Evolutionary conservation across 2,329 filamentous ascomycete species (phyloP), one percentile per base, ranked within the genome.

Genomic region (Fusarium virguliforme): DNA sequence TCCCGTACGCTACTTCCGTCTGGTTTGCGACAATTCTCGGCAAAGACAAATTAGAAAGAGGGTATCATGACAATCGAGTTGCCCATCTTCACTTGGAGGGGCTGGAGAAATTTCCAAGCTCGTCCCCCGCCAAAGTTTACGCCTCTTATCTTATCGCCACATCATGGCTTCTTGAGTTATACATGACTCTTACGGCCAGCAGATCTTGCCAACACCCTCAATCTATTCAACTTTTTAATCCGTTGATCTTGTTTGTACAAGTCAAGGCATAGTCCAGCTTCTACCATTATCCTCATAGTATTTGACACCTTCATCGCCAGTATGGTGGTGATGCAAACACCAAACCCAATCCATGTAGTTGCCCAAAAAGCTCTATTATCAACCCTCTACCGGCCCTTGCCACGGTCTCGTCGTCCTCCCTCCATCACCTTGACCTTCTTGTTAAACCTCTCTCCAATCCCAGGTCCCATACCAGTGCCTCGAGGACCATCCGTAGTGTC

Each of bases 381-480:
- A 43, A 24, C 9, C 46, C 15, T 71, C 68, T 78, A 83, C 74
- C 81, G 78, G 32, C 78, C 79, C 74, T 84, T 85, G 53, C 83
- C 82, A 62, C 83, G 79, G 70, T 83, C 82, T 64, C 82, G 79
- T 15, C 85, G 82, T 24, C 85, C 85, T 26, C 78, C 77, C 64
- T 87, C 85, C 73, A 87, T 65, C 28, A 84, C 78, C 83, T 89
- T 92, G 75, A 90, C 84, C 79, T 88, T 88, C 83, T 93, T 93
- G 76, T 90, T 90, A 78, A 92, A 94, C 43, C 88, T 86, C 64
- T 94, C 92, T 26, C 95, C 95, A 77, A 94, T 89, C 64, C 89
- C 88, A 7, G 83, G 83, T 8, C 85, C 83, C 54, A 78, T 81
- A 35, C 87, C 91, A 78, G 89, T 91, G 30, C 88, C 89, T 64